Conservation (phyloP, 2,329 filamentous ascomycete species). For the Pseudonectria foliicola region DNA sequence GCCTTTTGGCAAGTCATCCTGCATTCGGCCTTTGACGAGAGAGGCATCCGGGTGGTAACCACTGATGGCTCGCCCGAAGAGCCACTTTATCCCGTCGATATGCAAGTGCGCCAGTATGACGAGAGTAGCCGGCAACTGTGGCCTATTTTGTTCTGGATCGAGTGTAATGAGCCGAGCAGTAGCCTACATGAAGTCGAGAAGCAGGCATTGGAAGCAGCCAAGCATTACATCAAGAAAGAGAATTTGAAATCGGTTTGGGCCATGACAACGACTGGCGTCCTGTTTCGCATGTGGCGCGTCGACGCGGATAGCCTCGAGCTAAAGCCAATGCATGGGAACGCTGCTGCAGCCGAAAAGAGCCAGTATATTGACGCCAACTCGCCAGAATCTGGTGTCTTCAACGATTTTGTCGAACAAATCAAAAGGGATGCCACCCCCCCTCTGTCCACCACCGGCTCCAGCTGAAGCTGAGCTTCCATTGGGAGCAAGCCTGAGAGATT, state of each 20-base stretch:
- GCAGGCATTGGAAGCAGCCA: constrained; percentile 4
- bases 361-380: constrained; percentile 7
- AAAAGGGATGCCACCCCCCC: constrained; percentile 1
- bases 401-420: constrained; percentile 1
- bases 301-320: background rate
- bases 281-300: constrained; percentile 4
- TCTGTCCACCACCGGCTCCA: too few species aligned
- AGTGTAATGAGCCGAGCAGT: too few species aligned
- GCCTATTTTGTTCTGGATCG: too few species aligned
- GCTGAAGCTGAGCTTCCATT: too few species aligned
- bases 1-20: too few species aligned
- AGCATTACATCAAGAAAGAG: constrained; percentile 1
- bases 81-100: too few species aligned
- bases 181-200: constrained; percentile 2
- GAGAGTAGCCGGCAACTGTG: too few species aligned
- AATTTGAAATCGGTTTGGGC: constrained; percentile 2
- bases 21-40: too few species aligned
- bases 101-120: too few species aligned
- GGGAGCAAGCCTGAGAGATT: too few species aligned
- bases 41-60: too few species aligned
- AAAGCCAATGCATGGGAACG: background rate
- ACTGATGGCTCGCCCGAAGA: too few species aligned
- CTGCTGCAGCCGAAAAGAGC: background rate
- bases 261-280: constrained; percentile 4
- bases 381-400: constrained; percentile 3